Evolutionary conservation across 2,329 filamentous ascomycete genomes (phyloP).

Genomic region (Albifimbria verrucaria): DNA sequence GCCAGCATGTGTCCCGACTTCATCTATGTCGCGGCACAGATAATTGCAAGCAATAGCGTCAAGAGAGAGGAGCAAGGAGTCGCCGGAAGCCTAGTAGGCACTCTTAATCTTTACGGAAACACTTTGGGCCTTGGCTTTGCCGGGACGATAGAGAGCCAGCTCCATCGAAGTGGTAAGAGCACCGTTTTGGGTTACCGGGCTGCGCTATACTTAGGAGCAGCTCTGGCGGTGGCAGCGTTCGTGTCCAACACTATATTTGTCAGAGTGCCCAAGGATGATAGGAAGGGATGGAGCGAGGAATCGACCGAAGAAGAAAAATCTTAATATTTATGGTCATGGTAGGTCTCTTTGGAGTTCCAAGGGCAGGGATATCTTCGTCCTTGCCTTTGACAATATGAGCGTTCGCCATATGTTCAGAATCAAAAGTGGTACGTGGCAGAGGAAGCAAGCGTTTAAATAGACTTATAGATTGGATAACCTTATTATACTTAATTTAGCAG

Average conservation of each 20-base stretch:
- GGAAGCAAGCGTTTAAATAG: too few species aligned
- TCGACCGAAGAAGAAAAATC: not conserved
- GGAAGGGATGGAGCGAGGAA: constrained; percentile 25
- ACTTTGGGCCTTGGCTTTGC: constrained; percentile 64
- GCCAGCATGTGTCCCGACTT: constrained; percentile 38
- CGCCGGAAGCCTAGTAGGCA: constrained; percentile 55
- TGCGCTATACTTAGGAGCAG: constrained; percentile 39
- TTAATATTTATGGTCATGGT: not conserved
- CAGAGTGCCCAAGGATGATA: constrained; percentile 36
- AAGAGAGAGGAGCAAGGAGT: constrained; percentile 43
- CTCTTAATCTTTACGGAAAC: constrained; percentile 67
- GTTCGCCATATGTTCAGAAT: too few species aligned
- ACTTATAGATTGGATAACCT: too few species aligned
- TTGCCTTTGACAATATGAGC: too few species aligned
- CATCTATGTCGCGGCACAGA: constrained; percentile 59
- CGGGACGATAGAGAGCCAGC: constrained; percentile 55
- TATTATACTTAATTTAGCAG: not conserved
- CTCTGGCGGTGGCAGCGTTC: constrained; percentile 27
- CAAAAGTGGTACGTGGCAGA: too few species aligned
- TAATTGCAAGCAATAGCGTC: constrained; percentile 55
- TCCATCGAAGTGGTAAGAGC: constrained; percentile 12
- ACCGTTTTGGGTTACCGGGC: constrained; percentile 30
- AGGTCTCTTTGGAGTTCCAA: not conserved
- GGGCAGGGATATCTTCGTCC: too few species aligned
- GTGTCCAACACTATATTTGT: constrained; percentile 34